These are phyloP conservation scores for Podospora conica DNA, from an alignment of 495 filamentous ascomycete genomes.

Conservation along the genomic window DNA sequence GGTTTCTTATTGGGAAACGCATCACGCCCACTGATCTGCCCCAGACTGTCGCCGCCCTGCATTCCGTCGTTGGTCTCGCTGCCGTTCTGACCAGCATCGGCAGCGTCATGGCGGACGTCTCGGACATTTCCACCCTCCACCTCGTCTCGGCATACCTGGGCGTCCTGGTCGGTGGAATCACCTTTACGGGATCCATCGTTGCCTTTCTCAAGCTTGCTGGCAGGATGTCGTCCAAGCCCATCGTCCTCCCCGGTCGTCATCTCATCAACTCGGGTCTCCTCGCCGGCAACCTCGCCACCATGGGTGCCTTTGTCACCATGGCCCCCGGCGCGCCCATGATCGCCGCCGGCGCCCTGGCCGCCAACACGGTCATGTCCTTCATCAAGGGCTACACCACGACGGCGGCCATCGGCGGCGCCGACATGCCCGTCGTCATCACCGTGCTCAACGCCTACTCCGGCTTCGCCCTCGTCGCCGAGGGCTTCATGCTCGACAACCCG, in stretches of 20 bases:
- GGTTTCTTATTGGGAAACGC: slow-evolving; percentile 67
- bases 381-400: slow-evolving; percentile 78
- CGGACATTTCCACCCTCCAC: slow-evolving; percentile 62
- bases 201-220: slow-evolving; percentile 76
- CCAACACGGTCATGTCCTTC: slow-evolving; percentile 70
- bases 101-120: slow-evolving; percentile 64
- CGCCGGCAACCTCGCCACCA: slow-evolving; percentile 65
- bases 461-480: slow-evolving; percentile 76
- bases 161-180: slow-evolving; percentile 74
- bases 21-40: slow-evolving; percentile 77
- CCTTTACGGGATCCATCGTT: slow-evolving; percentile 77
- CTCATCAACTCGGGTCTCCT: slow-evolving; percentile 63
- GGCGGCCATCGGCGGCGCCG: slow-evolving; percentile 74
- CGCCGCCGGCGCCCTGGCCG: slow-evolving; percentile 63
- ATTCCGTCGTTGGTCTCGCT: slow-evolving; percentile 76
- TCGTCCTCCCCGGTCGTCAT: slow-evolving; percentile 63
- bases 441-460: slow-evolving; percentile 81
- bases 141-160: slow-evolving; percentile 74
- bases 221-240: slow-evolving; percentile 66
- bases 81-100: slow-evolving; percentile 78
- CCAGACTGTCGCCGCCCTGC: slow-evolving; percentile 73
- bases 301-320: slow-evolving; percentile 72
- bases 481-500: slow-evolving; percentile 80
- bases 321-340: slow-evolving; percentile 67
- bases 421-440: slow-evolving; percentile 83